phyloP scores from a whole-genome alignment of 1,139 yeast genomes.

The Geotrichum bryndzae region DNA sequence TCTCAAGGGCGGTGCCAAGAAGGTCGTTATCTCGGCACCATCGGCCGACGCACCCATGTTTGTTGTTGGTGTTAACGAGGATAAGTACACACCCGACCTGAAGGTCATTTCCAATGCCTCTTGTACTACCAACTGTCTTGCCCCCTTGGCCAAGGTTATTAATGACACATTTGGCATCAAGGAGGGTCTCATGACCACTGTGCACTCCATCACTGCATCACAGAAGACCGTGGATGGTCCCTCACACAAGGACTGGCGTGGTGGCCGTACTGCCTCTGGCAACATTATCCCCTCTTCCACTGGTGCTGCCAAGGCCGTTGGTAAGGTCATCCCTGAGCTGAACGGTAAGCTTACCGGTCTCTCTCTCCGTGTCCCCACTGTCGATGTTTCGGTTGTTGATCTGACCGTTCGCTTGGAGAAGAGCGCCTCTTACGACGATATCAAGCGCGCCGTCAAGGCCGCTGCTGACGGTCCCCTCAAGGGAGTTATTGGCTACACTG shows the following conservation, averaged over 20 bases:
- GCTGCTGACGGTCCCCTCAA: constrained; percentile 59
- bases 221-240: constrained; percentile 91
- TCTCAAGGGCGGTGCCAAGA: constrained; percentile 82
- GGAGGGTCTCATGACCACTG: constrained; percentile 88
- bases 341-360: constrained; percentile 88
- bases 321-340: constrained; percentile 82
- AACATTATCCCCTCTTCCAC: constrained; percentile 87
- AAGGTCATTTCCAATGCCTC: constrained; percentile 78
- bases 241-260: constrained; percentile 92
- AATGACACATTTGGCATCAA: constrained; percentile 74
- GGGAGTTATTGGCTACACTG: constrained; percentile 79
- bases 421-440: constrained; percentile 68
- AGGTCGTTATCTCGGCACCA: constrained; percentile 84
- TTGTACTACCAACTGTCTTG: constrained; percentile 87
- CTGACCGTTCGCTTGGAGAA: constrained; percentile 63
- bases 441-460: constrained; percentile 63
- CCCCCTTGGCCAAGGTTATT: constrained; percentile 80
- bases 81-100: constrained; percentile 63
- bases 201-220: constrained; percentile 85
- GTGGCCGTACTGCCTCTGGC: constrained; percentile 88
- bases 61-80: constrained; percentile 76
- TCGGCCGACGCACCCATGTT: constrained; percentile 86
- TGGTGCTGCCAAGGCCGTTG: constrained; percentile 92
- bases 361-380: constrained; percentile 84
- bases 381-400: constrained; percentile 76